Evolutionary conservation across 1,284 basidiomycete species (phyloP), one percentile per base, ranked within the genome.

Genomic region (Tilletia caries): DNA sequence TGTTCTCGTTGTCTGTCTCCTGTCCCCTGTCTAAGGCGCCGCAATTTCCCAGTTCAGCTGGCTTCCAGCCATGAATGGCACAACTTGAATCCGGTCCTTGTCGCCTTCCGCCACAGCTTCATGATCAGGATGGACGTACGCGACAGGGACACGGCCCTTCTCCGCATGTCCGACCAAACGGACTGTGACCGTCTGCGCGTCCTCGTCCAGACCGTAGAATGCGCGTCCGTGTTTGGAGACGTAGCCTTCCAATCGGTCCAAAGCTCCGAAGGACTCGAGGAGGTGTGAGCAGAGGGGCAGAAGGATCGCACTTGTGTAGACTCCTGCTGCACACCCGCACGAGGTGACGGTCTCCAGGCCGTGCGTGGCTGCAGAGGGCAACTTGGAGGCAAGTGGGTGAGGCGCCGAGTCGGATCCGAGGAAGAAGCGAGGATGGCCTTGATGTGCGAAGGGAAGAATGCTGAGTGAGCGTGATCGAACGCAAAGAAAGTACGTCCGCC

Each of bases 361-460:
- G 67, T 77, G 76, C 1, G 76, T 75, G 37, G 73, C 71, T 13
- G 79, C 74, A 20, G 81, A 82, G 2, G 88, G 89, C 18, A 92
- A 88, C 85, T 99, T 99, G 70, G 87, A 87, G n/a, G 87, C 84
- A 12, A 89, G 86, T 1, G 92, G 90, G 84, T 99, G 96, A 32
- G 96, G 96, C 0, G 96, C 96, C 37, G 92, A 95, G 85, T 99
- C 96, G 23, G 93, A 96, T 20, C 96, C 96, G 62, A 99, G 87
- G 89, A 99, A 99, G 86, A 98, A 98, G 70, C 92, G 90, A 1
- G 93, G 91, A 84, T 97, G 92, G 1, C 95, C 93, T 90, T 67
- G 71, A 67, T 8, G 25, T 10, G 15, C 23, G 27, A 25, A 44
- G 25, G 48, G 10, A 68, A n/a, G n/a, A n/a, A n/a, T n/a, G n/a